Evolutionary conservation across 192 early-diverging fungal species (phyloP), one percentile per base, ranked within the genome.

Genomic region (Backusella tarrabulga): DNA sequence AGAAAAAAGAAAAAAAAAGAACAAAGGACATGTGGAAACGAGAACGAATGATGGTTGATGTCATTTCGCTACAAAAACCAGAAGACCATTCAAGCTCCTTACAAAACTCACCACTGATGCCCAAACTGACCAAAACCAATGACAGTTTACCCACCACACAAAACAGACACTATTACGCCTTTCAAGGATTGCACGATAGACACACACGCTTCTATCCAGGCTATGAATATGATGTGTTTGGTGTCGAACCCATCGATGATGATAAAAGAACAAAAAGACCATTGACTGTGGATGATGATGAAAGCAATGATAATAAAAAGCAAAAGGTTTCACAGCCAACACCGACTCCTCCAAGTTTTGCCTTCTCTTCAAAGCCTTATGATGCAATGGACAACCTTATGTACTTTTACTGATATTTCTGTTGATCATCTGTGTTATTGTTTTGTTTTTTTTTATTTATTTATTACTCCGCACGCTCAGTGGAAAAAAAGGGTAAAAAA

Each of bases 31-130:
- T 70, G 68, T 70, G 68, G 68, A 70, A 70, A 40, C n/a, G 68
- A 70, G 68, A 70, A 21, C 34, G 68, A 21, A 70, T 70, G 68
- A 70, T 70, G 68, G 68, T 70, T n/a, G 68, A 70, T 70, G 68
- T 70, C 7, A 70, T 70, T 35, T 41, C 68, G 21, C 12, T 70
- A 70, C 68, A 70, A 40, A 70, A 70, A 40, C 19, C 68, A 41
- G 38, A 70, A 63, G 56, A 63, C 4, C 6, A 23, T 14, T 21
- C 56, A 40, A 38, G 0, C 52, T 54, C 4, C 17, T 60, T 60
- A 23, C 54, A 60, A 60, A 26, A 26, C 21, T 63, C 56, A 14
- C 56, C 21, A 12, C 26, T 63, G 9, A 63, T 29, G 14, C 56
- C 56, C 9, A 63, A 63, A 29, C 23, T 63, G 26, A 29, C 21